Evolutionary conservation across 768 basidiomycete genomes (phyloP), one percentile per base, ranked within the genome.

Genomic region (Kwoniella sp.): DNA sequence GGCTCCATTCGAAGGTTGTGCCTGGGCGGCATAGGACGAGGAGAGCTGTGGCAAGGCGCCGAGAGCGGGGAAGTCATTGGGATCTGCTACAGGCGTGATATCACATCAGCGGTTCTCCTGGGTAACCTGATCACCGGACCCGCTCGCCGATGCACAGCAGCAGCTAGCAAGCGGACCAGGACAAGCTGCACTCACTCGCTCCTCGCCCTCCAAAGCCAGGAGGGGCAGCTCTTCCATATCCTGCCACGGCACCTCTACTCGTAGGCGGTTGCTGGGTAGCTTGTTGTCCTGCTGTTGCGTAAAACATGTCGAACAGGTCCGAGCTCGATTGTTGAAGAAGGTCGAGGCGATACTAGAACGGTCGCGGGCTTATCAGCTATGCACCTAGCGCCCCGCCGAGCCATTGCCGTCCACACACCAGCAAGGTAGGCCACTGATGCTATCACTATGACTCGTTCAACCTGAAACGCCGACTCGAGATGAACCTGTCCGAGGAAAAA

Each of bases 51-150:
- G 43, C 42, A 62, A 60, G 28, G 68, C 54, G 37, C 62, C 62
- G 14, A 73, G 57, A 14, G 70, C 72, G 41, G 72, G 72, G 39
- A 73, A 73, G 37, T 73, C 72, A 40, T 57, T 69, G 20, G 64
- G 55, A 44, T 73, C 70, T 65, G 52, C 15, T 32, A 5, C 11
- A 32, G 19, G 19, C 17, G 37, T 40, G 23, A 20, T 23, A 46
- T 9, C 27, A 4, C 22, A 22, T 19, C 12, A 49, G 28, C 36
- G 40, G 17, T 25, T 15, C n/a, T 26, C 5, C 11, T n/a, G 5
- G 19, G 34, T n/a, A 5, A 36, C 14, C 34, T 36, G 34, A 6
- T 36, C 34, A n/a, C 19, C 15, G 34, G 15, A 36, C 19, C 34
- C 19, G 15, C 15, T 6, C 22, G 20, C 31, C 27, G 5, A 17